Conservation (phyloP, 306 rosid genomes). For the Purshia tridentata region DNA sequence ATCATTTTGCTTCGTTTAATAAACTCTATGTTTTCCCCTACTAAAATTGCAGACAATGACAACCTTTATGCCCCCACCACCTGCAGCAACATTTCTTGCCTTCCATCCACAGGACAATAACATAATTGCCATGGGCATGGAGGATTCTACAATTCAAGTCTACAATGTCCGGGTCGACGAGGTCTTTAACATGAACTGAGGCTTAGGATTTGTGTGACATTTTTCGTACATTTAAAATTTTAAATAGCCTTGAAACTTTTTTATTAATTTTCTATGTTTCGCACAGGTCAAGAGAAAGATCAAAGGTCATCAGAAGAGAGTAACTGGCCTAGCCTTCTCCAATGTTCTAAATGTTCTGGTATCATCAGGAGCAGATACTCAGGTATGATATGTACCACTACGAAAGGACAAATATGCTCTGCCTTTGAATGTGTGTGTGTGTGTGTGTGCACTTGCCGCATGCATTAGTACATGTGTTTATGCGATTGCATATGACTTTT, state of each 20-base stretch:
- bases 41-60: slow-evolving; percentile 25
- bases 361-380: slow-evolving; percentile 32
- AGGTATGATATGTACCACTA: slow-evolving; percentile 26
- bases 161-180: slow-evolving; percentile 7
- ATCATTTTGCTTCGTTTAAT: slow-evolving; percentile 1
- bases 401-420: not conserved
- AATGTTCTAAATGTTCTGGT: slow-evolving; percentile 27
- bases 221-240: slow-evolving; percentile 6
- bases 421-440: not conserved
- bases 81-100: slow-evolving; percentile 37
- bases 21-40: not conserved
- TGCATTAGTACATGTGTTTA: not conserved
- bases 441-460: not conserved
- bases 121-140: slow-evolving; percentile 43
- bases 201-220: not conserved
- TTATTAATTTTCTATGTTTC: not conserved
- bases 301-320: slow-evolving; percentile 28
- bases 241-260: not conserved
- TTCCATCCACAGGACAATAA: slow-evolving; percentile 35
- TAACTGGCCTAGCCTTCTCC: slow-evolving; percentile 45
- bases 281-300: slow-evolving; percentile 31
- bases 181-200: slow-evolving; percentile 23
- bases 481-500: too few species aligned
- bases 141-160: slow-evolving; percentile 29
- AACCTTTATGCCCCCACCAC: slow-evolving; percentile 31